phyloP scores from a whole-genome alignment of 805 yeast species.

The Saccharomyces jurei region DNA sequence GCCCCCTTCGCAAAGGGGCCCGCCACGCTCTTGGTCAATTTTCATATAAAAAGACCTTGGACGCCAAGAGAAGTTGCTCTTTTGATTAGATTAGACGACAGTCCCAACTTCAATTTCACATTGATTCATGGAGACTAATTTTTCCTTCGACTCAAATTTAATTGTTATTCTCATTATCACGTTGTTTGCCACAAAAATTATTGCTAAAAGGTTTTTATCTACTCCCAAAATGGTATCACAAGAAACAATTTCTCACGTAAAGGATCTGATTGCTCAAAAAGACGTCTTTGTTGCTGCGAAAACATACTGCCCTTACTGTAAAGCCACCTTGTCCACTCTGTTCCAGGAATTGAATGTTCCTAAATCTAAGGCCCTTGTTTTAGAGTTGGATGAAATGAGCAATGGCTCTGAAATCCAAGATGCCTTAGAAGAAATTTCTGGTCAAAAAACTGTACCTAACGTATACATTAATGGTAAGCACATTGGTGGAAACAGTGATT shows the following conservation, averaged over 20 bases:
- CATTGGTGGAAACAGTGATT: slow-evolving; percentile 90
- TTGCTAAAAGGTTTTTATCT: slow-evolving; percentile 9
- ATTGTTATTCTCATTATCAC: slow-evolving; percentile 8
- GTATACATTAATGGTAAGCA: slow-evolving; percentile 85
- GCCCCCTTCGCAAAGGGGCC: background rate
- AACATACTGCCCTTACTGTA: slow-evolving; percentile 62
- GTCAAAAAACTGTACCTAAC: slow-evolving; percentile 91
- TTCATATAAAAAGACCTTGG: background rate
- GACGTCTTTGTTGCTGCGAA: slow-evolving; percentile 77
- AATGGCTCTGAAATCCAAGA: slow-evolving; percentile 79
- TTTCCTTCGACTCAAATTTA: slow-evolving; percentile 4
- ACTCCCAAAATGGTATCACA: slow-evolving; percentile 44
- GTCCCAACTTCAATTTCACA: background rate
- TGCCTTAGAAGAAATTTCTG: slow-evolving; percentile 68
- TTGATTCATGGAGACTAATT: background rate
- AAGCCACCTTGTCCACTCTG: slow-evolving; percentile 37
- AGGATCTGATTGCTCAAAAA: slow-evolving; percentile 53
- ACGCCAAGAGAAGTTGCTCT: background rate
- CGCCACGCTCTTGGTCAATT: background rate
- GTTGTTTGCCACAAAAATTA: slow-evolving; percentile 6
- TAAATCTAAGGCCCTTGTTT: slow-evolving; percentile 31
- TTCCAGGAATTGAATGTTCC: slow-evolving; percentile 39
- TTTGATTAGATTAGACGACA: background rate
- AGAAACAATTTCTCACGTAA: slow-evolving; percentile 49
- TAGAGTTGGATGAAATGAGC: slow-evolving; percentile 41